Base-by-base conservation (phyloP, 2,329 filamentous ascomycete genomes). In the Ophiocordyceps camponoti-rufipedis region DNA sequence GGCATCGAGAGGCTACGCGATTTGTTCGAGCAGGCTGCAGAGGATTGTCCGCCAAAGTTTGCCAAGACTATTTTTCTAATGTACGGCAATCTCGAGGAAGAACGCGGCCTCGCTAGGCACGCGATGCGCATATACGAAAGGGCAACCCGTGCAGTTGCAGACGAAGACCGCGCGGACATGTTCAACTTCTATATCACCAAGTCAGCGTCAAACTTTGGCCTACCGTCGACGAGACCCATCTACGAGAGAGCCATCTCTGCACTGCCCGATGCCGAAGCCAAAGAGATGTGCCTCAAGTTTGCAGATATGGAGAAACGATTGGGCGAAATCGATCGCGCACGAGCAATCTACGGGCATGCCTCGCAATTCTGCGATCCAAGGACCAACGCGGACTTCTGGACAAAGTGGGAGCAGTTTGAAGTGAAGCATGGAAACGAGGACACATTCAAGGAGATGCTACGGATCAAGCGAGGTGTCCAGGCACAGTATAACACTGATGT, bases 121-220 rank as follows among this genome's bases (percentile, higher is more conserved):
- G 93, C 93, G 2, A 98, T 98, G 91, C 83, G 91, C 48, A 98
- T 98, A 53, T 98, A 98, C 63, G 93, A 98, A 66, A 82, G 91
- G 48, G 91, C 91, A 8, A 98, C 91, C 5, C 79, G 91, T 31
- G 88, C 89, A 12, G 93, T 98, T 4, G 82, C 85, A 13, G 91
- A 98, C 56, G 89, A 95, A 56, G 89, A 98, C 61, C 75, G 87
- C 45, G 81, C 88, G 48, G 87, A 94, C 56, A 95, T 98, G 88
- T 98, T 95, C 69, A 91, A 94, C 62, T 94, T 96, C 60, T 98
- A 98, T 68, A 95, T 98, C 58, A 96, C 89, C 48, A 96, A 98
- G 62, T 95, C 88, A 0, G 91, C 91, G 1, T 94, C 87, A 18
- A 98, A 98, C 64, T 98, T 98, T 57, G 91, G 93, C 31, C 75